Percentiles rank a stretch among this genome's conserved stretches.
Evolutionary conservation across 2,329 filamentous ascomycete species (phyloP).

Genomic region (Epichloe glyceriae): DNA sequence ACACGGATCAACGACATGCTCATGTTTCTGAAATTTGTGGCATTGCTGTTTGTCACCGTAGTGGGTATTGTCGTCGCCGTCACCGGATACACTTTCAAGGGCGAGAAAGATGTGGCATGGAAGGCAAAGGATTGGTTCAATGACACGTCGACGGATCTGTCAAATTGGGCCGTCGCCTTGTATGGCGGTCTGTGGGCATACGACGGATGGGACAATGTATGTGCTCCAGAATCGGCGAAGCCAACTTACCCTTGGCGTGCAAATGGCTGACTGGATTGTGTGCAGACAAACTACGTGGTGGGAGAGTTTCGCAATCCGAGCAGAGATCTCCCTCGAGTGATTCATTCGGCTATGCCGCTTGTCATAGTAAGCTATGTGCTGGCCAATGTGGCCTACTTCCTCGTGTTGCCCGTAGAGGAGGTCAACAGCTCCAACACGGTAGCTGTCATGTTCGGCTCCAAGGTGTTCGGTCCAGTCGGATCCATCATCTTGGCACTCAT

Average conservation of each 20-base stretch:
- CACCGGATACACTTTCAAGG: conserved; percentile 70
- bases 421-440: conserved; percentile 89
- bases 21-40: conserved; percentile 95
- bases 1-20: conserved; percentile 82
- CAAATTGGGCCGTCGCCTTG: conserved; percentile 82
- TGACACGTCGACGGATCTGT: conserved; percentile 65
- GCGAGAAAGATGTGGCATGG: conserved; percentile 70
- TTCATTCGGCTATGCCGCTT: conserved; percentile 90
- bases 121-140: conserved; percentile 81
- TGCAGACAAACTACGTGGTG: conserved; percentile 88
- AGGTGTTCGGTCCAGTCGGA: conserved; percentile 78
- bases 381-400: conserved; percentile 86
- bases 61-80: conserved; percentile 79
- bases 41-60: conserved; percentile 72
- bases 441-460: conserved; percentile 82
- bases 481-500: conserved; percentile 76
- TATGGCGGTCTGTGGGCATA: conserved; percentile 97
- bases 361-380: conserved; percentile 85
- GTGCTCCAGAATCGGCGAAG: conserved; percentile 18
- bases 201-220: conserved; percentile 96
- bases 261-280: not conserved
- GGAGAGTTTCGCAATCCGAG: conserved; percentile 90
- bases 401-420: conserved; percentile 68
- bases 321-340: conserved; percentile 82
- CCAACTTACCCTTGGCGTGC: not conserved